Percentiles rank a stretch among this genome's conserved stretches.
Evolutionary conservation across 805 yeast genomes (phyloP).

Genomic region (Saccharomycopsis malanga): DNA sequence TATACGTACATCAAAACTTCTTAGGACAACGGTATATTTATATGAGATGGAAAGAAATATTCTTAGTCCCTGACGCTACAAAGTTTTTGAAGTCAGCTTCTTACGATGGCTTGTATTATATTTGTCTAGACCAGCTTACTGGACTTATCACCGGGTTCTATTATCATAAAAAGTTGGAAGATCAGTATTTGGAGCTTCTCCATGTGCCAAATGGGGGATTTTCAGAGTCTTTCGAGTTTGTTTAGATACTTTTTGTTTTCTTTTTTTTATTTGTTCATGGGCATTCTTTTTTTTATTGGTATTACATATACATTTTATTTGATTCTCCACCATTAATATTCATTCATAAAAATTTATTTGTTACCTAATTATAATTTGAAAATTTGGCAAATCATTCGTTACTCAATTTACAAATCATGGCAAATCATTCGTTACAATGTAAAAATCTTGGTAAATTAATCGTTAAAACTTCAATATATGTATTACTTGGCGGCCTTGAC

Average conservation of each 20-base stretch:
- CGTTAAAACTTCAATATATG: too few relatives aligned
- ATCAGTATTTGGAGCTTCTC: conserved; percentile 66
- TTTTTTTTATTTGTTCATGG: neutral
- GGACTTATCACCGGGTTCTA: conserved; percentile 78
- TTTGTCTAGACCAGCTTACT: conserved; percentile 68
- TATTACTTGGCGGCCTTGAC: too few relatives aligned
- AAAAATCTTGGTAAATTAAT: too few relatives aligned
- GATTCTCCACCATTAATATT: neutral
- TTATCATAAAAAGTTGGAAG: conserved; percentile 73
- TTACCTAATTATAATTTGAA: neutral
- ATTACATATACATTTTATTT: neutral
- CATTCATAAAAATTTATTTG: neutral
- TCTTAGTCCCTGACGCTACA: conserved; percentile 71
- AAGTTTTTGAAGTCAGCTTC: conserved; percentile 56
- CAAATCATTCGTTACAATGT: too few relatives aligned
- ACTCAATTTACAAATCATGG: too few relatives aligned
- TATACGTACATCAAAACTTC: conserved; percentile 27
- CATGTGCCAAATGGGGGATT: conserved; percentile 45
- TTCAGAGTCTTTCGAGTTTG: conserved; percentile 12
- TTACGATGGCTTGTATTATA: conserved; percentile 87
- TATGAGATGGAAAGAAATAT: conserved; percentile 95
- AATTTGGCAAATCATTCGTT: too few relatives aligned
- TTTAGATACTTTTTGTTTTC: conserved; percentile 22
- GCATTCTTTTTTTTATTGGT: conserved; percentile 28
- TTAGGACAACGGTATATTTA: conserved; percentile 47